Evolutionary conservation across 768 basidiomycete species (phyloP), one percentile per base, ranked within the genome.

Genomic region (Rubroboletus satanas): DNA sequence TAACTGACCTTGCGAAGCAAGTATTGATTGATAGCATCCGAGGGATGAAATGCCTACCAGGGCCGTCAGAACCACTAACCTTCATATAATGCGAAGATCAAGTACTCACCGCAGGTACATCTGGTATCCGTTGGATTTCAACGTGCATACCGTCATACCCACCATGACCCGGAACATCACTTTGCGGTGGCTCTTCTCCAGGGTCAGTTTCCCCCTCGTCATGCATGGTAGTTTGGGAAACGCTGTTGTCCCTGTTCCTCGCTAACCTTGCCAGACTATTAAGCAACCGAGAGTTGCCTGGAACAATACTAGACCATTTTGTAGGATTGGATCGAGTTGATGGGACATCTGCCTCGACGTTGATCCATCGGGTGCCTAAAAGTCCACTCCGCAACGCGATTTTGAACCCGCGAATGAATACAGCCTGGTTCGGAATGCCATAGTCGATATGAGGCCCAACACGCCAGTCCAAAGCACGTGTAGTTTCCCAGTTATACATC

Each of bases 321-420:
- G 23, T 6, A 26, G 17, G 17, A n/a, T 26, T 36, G 23, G 35
- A 21, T 26, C 23, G 47, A 26, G 47, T 48, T 5, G 47, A 36
- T 36, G 47, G 47, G 47, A 17, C 10, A n/a, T 48, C 35, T 36
- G 47, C 47, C 47, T 36, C 21, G 17, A 48, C 33, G 7, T 26
- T 35, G 23, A 48, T 36, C 35, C 31, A 18, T 15, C 23, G 47
- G 23, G 9, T 48, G 12, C 45, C n/a, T 36, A 48, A 28, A 36
- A 36, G 6, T 36, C 47, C 43, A 14, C 23, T 46, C 18, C 57
- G 45, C 7, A 51, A 14, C 9, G 43, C 39, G 29, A 58, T 56
- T 23, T 58, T 64, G 39, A 59, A 62, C 4, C 63, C 64, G 3
- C 52, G 55, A n/a, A 64, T 57, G 41, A 64, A 65, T 7, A 65